Evolutionary conservation across 2,329 filamentous ascomycete genomes (phyloP).

Genomic region (Didymella lethalis): DNA sequence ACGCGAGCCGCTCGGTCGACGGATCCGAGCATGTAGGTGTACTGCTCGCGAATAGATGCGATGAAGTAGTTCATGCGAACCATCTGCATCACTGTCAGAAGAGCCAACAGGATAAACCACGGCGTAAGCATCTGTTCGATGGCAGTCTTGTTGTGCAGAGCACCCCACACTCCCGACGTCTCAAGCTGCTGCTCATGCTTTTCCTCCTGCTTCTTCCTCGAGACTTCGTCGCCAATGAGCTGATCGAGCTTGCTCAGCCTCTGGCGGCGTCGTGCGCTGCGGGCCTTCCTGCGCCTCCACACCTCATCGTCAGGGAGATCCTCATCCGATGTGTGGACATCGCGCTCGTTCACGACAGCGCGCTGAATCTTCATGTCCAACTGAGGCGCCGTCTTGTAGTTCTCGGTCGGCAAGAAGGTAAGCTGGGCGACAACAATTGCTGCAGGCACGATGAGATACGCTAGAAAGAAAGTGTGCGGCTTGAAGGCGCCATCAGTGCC

Average conservation of each 20-base stretch:
- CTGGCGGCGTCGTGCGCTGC: constrained; percentile 58
- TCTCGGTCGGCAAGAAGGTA: constrained; percentile 74
- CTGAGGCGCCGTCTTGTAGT: constrained; percentile 72
- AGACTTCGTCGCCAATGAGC: constrained; percentile 71
- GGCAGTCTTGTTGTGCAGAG: constrained; percentile 76
- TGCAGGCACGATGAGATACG: constrained; percentile 74
- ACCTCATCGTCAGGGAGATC: constrained; percentile 60
- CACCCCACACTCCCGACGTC: constrained; percentile 81
- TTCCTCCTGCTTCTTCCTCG: constrained; percentile 67
- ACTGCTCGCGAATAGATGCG: constrained; percentile 83
- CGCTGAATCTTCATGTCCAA: constrained; percentile 48
- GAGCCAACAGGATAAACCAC: constrained; percentile 83
- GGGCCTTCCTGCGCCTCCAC: constrained; percentile 50
- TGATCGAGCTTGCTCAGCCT: constrained; percentile 74
- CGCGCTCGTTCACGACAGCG: constrained; percentile 45
- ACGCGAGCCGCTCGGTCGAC: constrained; percentile 67
- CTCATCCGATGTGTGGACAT: constrained; percentile 63
- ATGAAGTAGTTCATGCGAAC: constrained; percentile 86
- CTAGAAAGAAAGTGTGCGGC: constrained; percentile 73
- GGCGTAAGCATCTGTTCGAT: constrained; percentile 76
- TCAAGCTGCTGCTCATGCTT: constrained; percentile 71
- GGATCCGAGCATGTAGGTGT: constrained; percentile 74
- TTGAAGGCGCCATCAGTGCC: constrained; percentile 65
- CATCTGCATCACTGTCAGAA: constrained; percentile 73
- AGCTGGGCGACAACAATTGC: constrained; percentile 73